Base-by-base conservation (phyloP, 306 rosid species). In the Castanopsis chinensis region DNA sequence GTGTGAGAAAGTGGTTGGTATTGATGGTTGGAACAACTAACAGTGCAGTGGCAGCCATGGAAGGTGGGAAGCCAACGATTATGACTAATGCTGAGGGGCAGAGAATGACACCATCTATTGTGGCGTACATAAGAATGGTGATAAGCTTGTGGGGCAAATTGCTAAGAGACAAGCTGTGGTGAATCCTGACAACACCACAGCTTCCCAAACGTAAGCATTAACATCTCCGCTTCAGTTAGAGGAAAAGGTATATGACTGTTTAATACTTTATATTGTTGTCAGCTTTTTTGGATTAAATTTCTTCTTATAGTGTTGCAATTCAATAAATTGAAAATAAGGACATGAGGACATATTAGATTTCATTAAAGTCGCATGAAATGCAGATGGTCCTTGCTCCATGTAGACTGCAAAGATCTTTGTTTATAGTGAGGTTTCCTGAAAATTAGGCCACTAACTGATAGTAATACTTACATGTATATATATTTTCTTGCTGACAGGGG, bases 151-250 rank as follows among this genome's bases (percentile, higher is more conserved):
- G n/a, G n/a, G n/a, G n/a, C n/a, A n/a, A n/a, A n/a, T n/a, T n/a
- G n/a, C n/a, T n/a, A n/a, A n/a, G n/a, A n/a, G n/a, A n/a, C n/a
- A n/a, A n/a, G n/a, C n/a, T n/a, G n/a, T n/a, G n/a, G n/a, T n/a
- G n/a, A n/a, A n/a, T n/a, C n/a, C n/a, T n/a, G n/a, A n/a, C n/a
- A n/a, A n/a, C n/a, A n/a, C n/a, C n/a, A n/a, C n/a, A n/a, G n/a
- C n/a, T n/a, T n/a, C n/a, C n/a, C n/a, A n/a, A n/a, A n/a, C n/a
- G n/a, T n/a, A n/a, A n/a, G n/a, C n/a, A n/a, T n/a, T n/a, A n/a
- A n/a, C n/a, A n/a, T n/a, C n/a, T n/a, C n/a, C n/a, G n/a, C n/a
- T 90, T 80, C 83, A 73, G 67, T 77, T 93, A 86, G 97, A 95
- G 84, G 99, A 93, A 73, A 96, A 77, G 97, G 98, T 96, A 63